A percentile compares a stretch with the other conserved stretches of the same genome.
Evolutionary conservation across 352 stramenopile genomes (phyloP).

Genomic region (Phytophthora crassamura): DNA sequence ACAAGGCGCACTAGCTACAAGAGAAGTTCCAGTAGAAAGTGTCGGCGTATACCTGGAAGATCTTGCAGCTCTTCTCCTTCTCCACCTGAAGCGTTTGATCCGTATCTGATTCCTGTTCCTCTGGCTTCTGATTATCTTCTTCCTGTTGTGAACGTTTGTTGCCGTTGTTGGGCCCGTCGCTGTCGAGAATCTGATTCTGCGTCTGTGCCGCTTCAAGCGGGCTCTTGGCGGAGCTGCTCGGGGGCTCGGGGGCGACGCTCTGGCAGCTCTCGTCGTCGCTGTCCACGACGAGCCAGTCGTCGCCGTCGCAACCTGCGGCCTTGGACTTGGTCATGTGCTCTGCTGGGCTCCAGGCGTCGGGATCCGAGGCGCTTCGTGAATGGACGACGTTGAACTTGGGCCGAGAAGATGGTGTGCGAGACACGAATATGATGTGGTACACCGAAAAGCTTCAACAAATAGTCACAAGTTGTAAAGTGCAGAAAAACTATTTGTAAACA

Average conservation of each 20-base stretch:
- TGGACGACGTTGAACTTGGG: conserved; percentile 32
- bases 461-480: too few relatives aligned
- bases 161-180: background rate
- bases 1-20: background rate
- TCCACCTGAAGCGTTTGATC: conserved; percentile 9
- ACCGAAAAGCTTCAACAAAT: conserved; percentile 7
- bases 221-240: background rate
- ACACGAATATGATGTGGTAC: conserved; percentile 20
- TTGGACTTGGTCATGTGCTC: conserved; percentile 13
- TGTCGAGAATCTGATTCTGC: conserved; percentile 29
- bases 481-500: too few relatives aligned
- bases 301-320: conserved; percentile 14
- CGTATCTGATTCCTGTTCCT: conserved; percentile 14
- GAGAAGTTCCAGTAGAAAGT: background rate
- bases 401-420: background rate
- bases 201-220: conserved; percentile 19
- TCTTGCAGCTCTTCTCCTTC: background rate
- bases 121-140: background rate
- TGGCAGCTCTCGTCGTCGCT: conserved; percentile 11
- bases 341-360: too few relatives aligned
- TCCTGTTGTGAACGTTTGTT: background rate
- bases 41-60: conserved; percentile 18
- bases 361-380: conserved; percentile 17
- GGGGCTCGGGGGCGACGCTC: background rate
- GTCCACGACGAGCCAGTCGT: conserved; percentile 37